phyloP scores from a whole-genome alignment of 495 filamentous ascomycete genomes.

The Aspergillus funiculosus region DNA sequence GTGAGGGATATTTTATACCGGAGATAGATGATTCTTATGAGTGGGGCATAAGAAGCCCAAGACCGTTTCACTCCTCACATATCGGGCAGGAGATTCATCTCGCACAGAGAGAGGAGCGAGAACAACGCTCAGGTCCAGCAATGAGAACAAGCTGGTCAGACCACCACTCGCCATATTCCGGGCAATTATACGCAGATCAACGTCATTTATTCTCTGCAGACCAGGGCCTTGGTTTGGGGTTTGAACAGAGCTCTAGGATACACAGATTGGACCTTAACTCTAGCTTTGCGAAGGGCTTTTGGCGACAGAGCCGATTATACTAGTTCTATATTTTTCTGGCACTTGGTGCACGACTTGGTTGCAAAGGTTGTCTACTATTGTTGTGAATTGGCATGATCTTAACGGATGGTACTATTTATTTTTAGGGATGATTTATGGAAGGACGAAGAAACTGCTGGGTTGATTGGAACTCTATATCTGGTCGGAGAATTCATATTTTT shows the following conservation, averaged over 20 bases:
- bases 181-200: neutral
- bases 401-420: too few species aligned
- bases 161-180: neutral
- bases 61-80: neutral
- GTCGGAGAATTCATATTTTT: too few species aligned
- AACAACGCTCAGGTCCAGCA: neutral
- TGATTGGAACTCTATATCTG: too few species aligned
- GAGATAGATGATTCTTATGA: neutral
- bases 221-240: neutral
- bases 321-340: too few species aligned
- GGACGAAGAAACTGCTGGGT: too few species aligned
- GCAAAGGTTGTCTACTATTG: too few species aligned
- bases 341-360: too few species aligned
- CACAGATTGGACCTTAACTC: neutral
- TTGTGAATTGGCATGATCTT: neutral
- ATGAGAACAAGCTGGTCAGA: neutral
- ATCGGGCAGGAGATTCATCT: neutral
- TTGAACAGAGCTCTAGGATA: neutral
- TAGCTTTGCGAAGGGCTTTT: slow-evolving; percentile 19
- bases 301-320: slow-evolving; percentile 31
- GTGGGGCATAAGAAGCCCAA: neutral
- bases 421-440: too few species aligned
- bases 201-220: neutral
- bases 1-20: neutral
- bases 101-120: neutral